A percentile compares a stretch with the other conserved stretches of the same genome.
Evolutionary conservation across 2,329 filamentous ascomycete species (phyloP).

Genomic region (Trichophyton schoenleinii): DNA sequence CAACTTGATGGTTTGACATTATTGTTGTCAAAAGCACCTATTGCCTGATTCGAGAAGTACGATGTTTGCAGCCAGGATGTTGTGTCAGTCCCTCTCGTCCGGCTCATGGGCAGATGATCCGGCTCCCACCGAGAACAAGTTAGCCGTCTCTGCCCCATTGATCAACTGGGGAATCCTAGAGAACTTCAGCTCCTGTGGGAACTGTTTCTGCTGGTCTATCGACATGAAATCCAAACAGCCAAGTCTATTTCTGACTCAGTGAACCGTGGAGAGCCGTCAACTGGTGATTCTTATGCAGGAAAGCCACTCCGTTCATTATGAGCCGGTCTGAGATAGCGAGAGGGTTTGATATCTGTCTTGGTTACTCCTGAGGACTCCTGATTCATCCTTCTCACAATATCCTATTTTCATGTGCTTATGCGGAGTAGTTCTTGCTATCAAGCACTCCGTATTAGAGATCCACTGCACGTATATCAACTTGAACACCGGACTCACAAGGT

Average conservation of each 20-base stretch:
- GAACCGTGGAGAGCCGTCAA: constrained; percentile 38
- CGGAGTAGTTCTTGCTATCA: no score
- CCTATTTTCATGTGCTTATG: no score
- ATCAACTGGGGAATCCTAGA: constrained; percentile 26
- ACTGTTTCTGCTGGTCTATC: constrained; percentile 23
- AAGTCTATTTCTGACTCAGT: constrained; percentile 20
- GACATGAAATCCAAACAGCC: constrained; percentile 24
- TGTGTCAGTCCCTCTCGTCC: constrained; percentile 30
- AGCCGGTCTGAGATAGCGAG: constrained; percentile 48
- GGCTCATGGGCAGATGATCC: constrained; percentile 15
- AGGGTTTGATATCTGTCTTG: constrained; percentile 16
- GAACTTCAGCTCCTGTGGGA: constrained; percentile 24
- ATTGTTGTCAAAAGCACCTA: constrained; percentile 36
- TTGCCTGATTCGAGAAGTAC: constrained; percentile 40
- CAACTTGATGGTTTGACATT: constrained; percentile 42
- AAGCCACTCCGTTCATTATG: constrained; percentile 51
- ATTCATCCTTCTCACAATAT: no score
- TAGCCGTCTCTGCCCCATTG: constrained; percentile 22
- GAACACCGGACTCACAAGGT: no score
- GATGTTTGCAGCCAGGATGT: constrained; percentile 38
- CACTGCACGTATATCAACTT: no score
- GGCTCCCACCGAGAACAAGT: constrained; percentile 29
- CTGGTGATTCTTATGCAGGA: constrained; percentile 40
- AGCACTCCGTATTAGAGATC: no score
- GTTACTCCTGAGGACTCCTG: no score